These are phyloP conservation scores for Botrytis aclada DNA, from an alignment of 2,329 filamentous ascomycete genomes.

Conservation along the genomic window DNA sequence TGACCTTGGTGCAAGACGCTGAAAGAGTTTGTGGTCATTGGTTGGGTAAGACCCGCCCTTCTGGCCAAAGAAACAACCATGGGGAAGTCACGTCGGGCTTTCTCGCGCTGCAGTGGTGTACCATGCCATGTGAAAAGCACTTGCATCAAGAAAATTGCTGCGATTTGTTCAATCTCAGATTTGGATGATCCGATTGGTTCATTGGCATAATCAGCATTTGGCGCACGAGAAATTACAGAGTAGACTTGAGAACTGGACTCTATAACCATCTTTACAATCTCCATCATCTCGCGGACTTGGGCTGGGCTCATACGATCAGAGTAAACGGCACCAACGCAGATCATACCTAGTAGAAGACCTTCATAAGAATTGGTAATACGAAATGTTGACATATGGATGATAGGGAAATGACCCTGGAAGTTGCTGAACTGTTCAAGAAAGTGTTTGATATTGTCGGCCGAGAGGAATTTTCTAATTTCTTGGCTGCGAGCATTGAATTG, in stretches of 20 bases:
- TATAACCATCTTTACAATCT: slow-evolving; percentile 57
- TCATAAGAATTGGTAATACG: slow-evolving; percentile 63
- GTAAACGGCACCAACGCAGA: slow-evolving; percentile 73
- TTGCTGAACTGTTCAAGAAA: slow-evolving; percentile 70
- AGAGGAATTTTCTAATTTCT: slow-evolving; percentile 55
- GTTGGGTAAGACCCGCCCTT: slow-evolving; percentile 53
- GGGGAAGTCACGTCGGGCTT: slow-evolving; percentile 58
- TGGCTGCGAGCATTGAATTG: slow-evolving; percentile 53
- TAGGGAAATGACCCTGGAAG: slow-evolving; percentile 70
- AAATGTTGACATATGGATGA: slow-evolving; percentile 70
- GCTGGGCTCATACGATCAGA: slow-evolving; percentile 58
- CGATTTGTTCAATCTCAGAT: slow-evolving; percentile 61
- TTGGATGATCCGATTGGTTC: slow-evolving; percentile 39
- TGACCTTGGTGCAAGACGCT: slow-evolving; percentile 60
- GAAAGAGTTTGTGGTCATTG: slow-evolving; percentile 49
- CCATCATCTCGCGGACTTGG: slow-evolving; percentile 66
- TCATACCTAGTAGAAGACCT: slow-evolving; percentile 65
- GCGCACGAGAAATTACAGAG: slow-evolving; percentile 43
- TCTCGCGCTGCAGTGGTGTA: slow-evolving; percentile 60
- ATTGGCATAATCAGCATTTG: slow-evolving; percentile 42
- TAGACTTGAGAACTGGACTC: slow-evolving; percentile 54
- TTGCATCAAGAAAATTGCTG: slow-evolving; percentile 62
- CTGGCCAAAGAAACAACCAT: slow-evolving; percentile 56
- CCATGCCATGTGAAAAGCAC: slow-evolving; percentile 68
- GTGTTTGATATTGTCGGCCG: slow-evolving; percentile 65